These are phyloP conservation scores for Pholiota conissans DNA, from an alignment of 768 basidiomycete species.

Conservation along the genomic window DNA sequence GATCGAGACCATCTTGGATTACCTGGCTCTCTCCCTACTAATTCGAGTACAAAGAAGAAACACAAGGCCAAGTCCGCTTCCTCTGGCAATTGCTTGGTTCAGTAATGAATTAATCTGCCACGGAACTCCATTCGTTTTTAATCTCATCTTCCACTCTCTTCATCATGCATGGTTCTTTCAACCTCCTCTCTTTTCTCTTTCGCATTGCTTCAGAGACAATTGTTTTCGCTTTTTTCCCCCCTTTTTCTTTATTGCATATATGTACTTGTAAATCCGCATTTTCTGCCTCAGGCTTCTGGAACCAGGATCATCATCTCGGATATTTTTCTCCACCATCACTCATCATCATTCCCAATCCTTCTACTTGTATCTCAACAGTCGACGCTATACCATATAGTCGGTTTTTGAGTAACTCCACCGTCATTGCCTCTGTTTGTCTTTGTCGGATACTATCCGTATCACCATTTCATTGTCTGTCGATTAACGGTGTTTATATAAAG, in stretches of 20 bases:
- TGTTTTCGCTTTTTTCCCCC: not conserved
- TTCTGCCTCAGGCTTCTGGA: constrained; percentile 6
- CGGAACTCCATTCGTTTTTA: constrained; percentile 10
- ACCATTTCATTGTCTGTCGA: too few relatives aligned
- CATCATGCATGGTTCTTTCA: not conserved
- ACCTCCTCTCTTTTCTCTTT: constrained; percentile 4
- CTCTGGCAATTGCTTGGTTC: constrained; percentile 47
- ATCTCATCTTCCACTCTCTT: constrained; percentile 7
- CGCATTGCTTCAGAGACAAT: not conserved
- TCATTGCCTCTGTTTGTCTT: not conserved
- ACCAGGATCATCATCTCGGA: constrained; percentile 2
- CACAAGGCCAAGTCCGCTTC: constrained; percentile 36
- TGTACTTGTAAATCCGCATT: constrained; percentile 18
- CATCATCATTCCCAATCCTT: not conserved
- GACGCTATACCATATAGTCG: not conserved
- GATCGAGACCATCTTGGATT: constrained; percentile 14
- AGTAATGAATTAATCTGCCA: constrained; percentile 30
- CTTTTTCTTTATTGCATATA: constrained; percentile 6
- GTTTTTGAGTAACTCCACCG: not conserved
- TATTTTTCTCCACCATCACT: not conserved
- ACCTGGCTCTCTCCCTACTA: constrained; percentile 36
- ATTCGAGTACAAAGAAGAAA: constrained; percentile 35
- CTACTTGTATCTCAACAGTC: too few relatives aligned
- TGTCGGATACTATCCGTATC: not conserved
- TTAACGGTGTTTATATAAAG: too few relatives aligned